These are phyloP conservation scores for Zygnema cylindricum DNA, from an alignment of 139 green algal species.

Conservation along the genomic window DNA sequence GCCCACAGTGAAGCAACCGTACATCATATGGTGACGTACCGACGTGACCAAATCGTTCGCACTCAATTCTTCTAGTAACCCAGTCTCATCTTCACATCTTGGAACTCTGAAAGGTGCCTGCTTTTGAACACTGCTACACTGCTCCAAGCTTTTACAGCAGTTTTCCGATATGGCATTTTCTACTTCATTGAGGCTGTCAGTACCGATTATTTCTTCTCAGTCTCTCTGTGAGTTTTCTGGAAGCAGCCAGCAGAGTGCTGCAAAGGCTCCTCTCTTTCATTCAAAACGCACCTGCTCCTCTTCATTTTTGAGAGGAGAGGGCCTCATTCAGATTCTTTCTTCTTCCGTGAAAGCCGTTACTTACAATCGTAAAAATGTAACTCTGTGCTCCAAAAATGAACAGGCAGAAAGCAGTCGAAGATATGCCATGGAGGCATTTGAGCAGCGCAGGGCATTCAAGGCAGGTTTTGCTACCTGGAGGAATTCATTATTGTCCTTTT, in stretches of 20 bases:
- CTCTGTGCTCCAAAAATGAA: neutral
- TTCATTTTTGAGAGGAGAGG: neutral
- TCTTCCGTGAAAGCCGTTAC: neutral
- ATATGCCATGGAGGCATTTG: neutral
- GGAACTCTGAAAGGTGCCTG: no score
- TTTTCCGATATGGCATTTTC: no score
- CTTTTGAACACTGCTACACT: no score
- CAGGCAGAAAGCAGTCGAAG: neutral
- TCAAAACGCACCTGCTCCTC: neutral
- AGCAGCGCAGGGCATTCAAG: slow-evolving; percentile 19
- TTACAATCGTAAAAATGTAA: neutral
- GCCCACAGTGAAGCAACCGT: no score
- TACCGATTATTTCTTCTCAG: no score
- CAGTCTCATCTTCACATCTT: no score
- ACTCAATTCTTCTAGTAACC: no score
- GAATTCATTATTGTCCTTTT: neutral
- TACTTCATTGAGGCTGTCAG: no score
- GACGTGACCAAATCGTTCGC: no score
- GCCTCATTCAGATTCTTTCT: neutral
- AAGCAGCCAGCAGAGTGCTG: neutral
- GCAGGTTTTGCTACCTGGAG: neutral
- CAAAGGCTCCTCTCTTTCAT: neutral
- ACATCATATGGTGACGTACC: no score
- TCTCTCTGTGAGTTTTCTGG: no score
- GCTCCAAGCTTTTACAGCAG: no score